phyloP scores from a whole-genome alignment of 345 rosid species.

The Stellera chamaejasme region DNA sequence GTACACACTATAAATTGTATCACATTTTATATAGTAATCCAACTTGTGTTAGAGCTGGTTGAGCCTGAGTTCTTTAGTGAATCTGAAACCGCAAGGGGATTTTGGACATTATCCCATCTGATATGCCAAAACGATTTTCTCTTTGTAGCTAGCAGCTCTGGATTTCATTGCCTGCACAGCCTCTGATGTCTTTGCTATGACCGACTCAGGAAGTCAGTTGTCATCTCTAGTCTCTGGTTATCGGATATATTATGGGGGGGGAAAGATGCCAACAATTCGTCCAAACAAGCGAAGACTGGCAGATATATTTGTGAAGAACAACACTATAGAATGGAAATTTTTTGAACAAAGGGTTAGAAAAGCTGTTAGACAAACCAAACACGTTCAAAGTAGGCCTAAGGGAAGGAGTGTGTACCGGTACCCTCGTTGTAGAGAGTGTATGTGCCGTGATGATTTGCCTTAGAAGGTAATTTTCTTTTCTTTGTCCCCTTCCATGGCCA shows the following conservation, averaged over 20 bases:
- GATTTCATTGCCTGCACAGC: conserved; percentile 88
- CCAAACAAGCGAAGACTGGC: conserved; percentile 83
- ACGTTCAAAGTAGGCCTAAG: conserved; percentile 62
- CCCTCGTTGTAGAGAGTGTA: conserved; percentile 83
- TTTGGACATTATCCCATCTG: too few species aligned
- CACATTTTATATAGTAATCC: too few species aligned
- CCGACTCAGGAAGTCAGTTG: conserved; percentile 91
- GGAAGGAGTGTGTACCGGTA: conserved; percentile 84
- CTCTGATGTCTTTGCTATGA: conserved; percentile 88
- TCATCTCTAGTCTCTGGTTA: conserved; percentile 88
- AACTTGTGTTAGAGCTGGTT: too few species aligned
- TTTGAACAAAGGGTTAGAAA: conserved; percentile 91
- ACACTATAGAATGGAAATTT: conserved; percentile 74
- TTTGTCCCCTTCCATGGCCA: not conserved
- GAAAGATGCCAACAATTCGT: conserved; percentile 52
- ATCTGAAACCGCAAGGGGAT: too few species aligned
- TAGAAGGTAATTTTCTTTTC: not conserved
- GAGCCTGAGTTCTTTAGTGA: too few species aligned
- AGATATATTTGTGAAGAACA: conserved; percentile 60
- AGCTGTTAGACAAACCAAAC: conserved; percentile 89
- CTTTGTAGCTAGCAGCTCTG: conserved; percentile 77
- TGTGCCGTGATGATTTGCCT: conserved; percentile 36
- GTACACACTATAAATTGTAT: too few species aligned
- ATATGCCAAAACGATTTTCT: not conserved
- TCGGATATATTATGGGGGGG: conserved; percentile 60